Evolutionary conservation across 2,329 filamentous ascomycete species (phyloP), one percentile per base, ranked within the genome.

Genomic region (Colletotrichum musicola): DNA sequence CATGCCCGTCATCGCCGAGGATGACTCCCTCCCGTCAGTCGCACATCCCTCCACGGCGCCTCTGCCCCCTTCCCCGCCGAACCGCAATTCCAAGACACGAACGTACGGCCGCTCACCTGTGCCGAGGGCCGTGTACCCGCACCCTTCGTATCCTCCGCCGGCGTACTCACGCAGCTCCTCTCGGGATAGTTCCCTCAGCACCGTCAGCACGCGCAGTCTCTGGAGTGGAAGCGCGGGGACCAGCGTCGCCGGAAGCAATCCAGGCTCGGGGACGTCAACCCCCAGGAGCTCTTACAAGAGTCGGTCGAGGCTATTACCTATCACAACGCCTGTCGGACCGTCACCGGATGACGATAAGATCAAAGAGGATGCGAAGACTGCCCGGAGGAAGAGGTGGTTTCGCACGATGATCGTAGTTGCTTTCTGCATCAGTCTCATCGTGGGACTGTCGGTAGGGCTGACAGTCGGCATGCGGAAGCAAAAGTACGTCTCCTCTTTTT

Each of bases 391-490:
- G 4, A 74, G 78, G 1, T 80, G 80, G 74, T 80, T 75, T n/a
- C 72, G 81, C 12, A 56, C 82, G 44, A 68, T 72, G 0, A 51
- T 80, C 9, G 61, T 77, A 2, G 46, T 76, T 0, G 62, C 78
- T 9, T 27, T 83, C 3, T 50, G 79, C 13, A 55, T 78, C 6
- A 71, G 76, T 6, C 64, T 81, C 50, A 72, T 78, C 7, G 74
- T 82, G 4, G 82, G 76, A 0, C 64, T 85, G 38, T 77, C 78
- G 0, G 75, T 82, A 35, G 83, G 83, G 0, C 72, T 85, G 30
- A 75, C 79, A 0, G 58, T 84, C 42, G 82, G 82, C 1, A 63
- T 83, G 62, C 77, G 77, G 10, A 61, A 42, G 35, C 76, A 78
- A 50, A 74, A 72, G 81, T 82, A 73, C 72, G 75, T 73, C 27